Evolutionary conservation across 2,329 filamentous ascomycete genomes (phyloP).

Genomic region (Paecilomyces sp.): DNA sequence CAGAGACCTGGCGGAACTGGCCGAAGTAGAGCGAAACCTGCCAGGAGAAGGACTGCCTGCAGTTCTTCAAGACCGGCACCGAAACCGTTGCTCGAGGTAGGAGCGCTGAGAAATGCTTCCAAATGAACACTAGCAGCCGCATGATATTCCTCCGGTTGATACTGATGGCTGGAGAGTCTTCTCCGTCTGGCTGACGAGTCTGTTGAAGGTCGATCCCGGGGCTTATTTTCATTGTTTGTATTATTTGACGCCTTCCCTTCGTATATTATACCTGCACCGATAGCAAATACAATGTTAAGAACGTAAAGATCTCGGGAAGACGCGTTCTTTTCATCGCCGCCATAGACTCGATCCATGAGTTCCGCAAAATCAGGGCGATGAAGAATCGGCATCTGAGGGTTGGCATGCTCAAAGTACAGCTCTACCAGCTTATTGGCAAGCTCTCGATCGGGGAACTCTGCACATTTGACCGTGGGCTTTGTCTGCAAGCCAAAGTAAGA

Average conservation of each 20-base stretch:
- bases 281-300: conserved; percentile 95
- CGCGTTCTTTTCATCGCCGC: conserved; percentile 56
- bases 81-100: conserved; percentile 56
- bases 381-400: conserved; percentile 89
- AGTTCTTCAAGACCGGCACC: conserved; percentile 89
- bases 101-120: conserved; percentile 71
- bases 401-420: conserved; percentile 92
- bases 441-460: conserved; percentile 71
- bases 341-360: conserved; percentile 76
- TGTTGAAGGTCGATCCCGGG: conserved; percentile 16
- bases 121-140: conserved; percentile 89
- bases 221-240: conserved; percentile 18
- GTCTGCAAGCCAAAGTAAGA: conserved; percentile 96
- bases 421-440: conserved; percentile 66
- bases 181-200: conserved; percentile 42
- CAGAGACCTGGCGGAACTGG: conserved; percentile 90
- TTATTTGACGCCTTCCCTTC: conserved; percentile 36
- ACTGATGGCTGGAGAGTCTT: conserved; percentile 53
- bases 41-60: conserved; percentile 84
- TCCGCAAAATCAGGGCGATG: conserved; percentile 86
- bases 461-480: conserved; percentile 77
- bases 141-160: conserved; percentile 91
- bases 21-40: conserved; percentile 82
- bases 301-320: conserved; percentile 82
- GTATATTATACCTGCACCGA: conserved; percentile 88